Evolutionary conservation across 1,139 yeast genomes (phyloP).

Genomic region (Maudiozyma humilis): DNA sequence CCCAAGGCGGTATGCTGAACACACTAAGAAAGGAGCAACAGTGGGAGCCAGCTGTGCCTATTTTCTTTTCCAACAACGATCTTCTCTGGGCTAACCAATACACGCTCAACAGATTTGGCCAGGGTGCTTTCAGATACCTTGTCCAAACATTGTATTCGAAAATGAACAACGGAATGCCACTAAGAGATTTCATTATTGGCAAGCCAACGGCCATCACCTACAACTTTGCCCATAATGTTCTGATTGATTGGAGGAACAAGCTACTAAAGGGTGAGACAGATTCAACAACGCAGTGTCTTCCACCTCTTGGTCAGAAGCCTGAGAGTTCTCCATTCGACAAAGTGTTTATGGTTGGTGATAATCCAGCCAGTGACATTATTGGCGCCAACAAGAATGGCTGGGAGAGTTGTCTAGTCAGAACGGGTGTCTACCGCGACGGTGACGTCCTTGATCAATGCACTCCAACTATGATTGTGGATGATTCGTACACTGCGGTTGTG

Average conservation of each 20-base stretch:
- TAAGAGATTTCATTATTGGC: constrained; percentile 63
- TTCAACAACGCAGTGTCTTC: constrained; percentile 18
- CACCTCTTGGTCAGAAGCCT: constrained; percentile 21
- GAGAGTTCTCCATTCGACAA: constrained; percentile 34
- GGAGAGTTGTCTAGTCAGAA: constrained; percentile 72
- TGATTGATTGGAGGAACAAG: constrained; percentile 50
- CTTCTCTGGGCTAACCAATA: constrained; percentile 88
- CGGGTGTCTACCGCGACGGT: constrained; percentile 78
- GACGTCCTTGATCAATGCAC: constrained; percentile 39
- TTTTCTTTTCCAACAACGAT: constrained; percentile 80
- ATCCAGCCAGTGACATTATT: constrained; percentile 82
- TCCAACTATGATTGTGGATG: constrained; percentile 35
- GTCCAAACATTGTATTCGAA: constrained; percentile 57
- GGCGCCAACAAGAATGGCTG: constrained; percentile 88
- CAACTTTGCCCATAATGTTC: constrained; percentile 70
- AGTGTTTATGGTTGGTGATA: constrained; percentile 93
- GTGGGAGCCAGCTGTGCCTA: constrained; percentile 59
- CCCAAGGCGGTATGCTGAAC: constrained; percentile 57
- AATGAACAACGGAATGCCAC: constrained; percentile 42
- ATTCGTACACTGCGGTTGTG: constrained; percentile 34
- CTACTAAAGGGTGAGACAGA: constrained; percentile 23
- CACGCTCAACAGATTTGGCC: constrained; percentile 75
- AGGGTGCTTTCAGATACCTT: constrained; percentile 73
- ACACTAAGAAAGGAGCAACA: constrained; percentile 39
- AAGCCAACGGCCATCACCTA: constrained; percentile 79